Conservation (phyloP, 768 basidiomycete genomes). For the Podaxis sp. region DNA sequence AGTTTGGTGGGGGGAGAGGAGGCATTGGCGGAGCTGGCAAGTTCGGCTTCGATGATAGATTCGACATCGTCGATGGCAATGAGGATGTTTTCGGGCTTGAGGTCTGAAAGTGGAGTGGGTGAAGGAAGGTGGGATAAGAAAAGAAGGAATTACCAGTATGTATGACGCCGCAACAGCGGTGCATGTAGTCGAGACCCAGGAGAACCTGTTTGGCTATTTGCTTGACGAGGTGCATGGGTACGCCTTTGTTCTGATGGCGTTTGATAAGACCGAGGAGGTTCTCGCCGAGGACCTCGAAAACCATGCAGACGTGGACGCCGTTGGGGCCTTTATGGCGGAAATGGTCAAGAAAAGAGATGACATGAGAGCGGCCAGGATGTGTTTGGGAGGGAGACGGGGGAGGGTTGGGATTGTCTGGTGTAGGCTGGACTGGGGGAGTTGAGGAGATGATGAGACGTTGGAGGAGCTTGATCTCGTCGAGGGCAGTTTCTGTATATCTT, state of each 20-base stretch:
- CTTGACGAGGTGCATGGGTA: conserved; percentile 88
- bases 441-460: conserved; percentile 91
- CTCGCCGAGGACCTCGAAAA: conserved; percentile 97
- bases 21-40: conserved; percentile 50
- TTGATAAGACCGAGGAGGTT: conserved; percentile 96
- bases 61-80: conserved; percentile 98
- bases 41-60: conserved; percentile 82
- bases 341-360: conserved; percentile 97
- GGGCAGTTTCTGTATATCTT: conserved; percentile 95
- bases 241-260: conserved; percentile 96
- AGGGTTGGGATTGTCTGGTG: conserved; percentile 50
- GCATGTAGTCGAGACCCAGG: conserved; percentile 96
- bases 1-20: conserved; percentile 61
- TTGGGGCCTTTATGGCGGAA: conserved; percentile 97
- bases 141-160: conserved; percentile 65
- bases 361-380: conserved; percentile 89
- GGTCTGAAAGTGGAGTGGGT: conserved; percentile 46
- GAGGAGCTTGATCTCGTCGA: conserved; percentile 98
- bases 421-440: conserved; percentile 50
- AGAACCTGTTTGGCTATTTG: conserved; percentile 98
- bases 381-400: conserved; percentile 58
- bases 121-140: neutral
- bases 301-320: conserved; percentile 98
- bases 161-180: conserved; percentile 94
- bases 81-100: conserved; percentile 98